Percentiles rank a stretch among this genome's conserved stretches.
phyloP scores from a whole-genome alignment of 2,329 filamentous ascomycete genomes.

The Pyricularia pennisetigena region DNA sequence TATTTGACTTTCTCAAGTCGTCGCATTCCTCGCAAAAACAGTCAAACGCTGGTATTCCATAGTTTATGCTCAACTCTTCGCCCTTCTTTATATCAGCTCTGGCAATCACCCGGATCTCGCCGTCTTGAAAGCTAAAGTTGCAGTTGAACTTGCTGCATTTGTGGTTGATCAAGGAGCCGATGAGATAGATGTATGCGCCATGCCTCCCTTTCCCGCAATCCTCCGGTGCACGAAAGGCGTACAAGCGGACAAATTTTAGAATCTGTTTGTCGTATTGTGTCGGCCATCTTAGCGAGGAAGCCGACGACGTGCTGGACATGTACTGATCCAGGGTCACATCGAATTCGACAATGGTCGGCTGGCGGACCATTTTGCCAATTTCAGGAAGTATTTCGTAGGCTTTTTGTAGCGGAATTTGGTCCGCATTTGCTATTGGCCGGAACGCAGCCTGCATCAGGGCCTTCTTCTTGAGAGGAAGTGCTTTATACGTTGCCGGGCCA shows the following conservation, averaged over 20 bases:
- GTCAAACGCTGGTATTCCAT: conserved; percentile 18
- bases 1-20: neutral
- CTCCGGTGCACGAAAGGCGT: conserved; percentile 13
- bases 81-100: conserved; percentile 16
- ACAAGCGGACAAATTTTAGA: conserved; percentile 12
- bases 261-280: conserved; percentile 7
- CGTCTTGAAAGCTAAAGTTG: conserved; percentile 17
- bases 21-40: conserved; percentile 15
- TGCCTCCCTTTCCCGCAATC: conserved; percentile 1
- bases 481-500: conserved; percentile 9
- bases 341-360: neutral
- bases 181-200: conserved; percentile 12
- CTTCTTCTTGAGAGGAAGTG: conserved; percentile 4
- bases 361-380: neutral
- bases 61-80: conserved; percentile 27
- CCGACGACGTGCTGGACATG: neutral
- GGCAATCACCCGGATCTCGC: conserved; percentile 14
- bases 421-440: conserved; percentile 11
- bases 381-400: neutral
- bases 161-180: conserved; percentile 21
- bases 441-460: conserved; percentile 12
- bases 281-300: neutral
- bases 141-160: conserved; percentile 17
- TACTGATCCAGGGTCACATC: neutral
- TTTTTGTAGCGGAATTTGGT: conserved; percentile 4